Percentiles rank a stretch among this genome's conserved stretches.
phyloP scores from a whole-genome alignment of 768 basidiomycete species.

The Erythrobasidium yunnanense region DNA sequence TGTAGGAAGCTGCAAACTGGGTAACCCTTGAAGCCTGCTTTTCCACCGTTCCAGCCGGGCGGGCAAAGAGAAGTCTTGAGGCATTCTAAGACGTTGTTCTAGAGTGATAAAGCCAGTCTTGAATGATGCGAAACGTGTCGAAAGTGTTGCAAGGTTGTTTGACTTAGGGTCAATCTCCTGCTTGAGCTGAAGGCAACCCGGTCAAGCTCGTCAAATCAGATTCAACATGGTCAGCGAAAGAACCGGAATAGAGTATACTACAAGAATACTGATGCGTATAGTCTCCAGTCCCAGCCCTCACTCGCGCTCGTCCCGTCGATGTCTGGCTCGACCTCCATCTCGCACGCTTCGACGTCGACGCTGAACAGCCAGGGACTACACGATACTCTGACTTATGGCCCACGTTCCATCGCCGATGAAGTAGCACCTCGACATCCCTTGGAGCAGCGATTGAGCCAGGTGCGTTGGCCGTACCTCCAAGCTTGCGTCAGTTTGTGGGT shows the following conservation, averaged over 20 bases:
- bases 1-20: constrained; percentile 82
- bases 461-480: constrained; percentile 43
- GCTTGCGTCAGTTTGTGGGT: constrained; percentile 21
- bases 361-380: constrained; percentile 53
- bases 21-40: constrained; percentile 59
- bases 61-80: neutral
- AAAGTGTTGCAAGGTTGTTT: too few species aligned
- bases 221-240: too few species aligned
- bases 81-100: too few species aligned
- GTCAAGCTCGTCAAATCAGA: too few species aligned
- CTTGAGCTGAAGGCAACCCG: too few species aligned
- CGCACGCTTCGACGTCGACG: constrained; percentile 1
- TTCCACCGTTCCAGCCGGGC: constrained; percentile 42
- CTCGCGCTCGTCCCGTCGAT: constrained; percentile 20
- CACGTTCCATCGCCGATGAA: constrained; percentile 66
- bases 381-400: constrained; percentile 76
- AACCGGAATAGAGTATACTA: too few species aligned
- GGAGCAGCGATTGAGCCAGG: constrained; percentile 64
- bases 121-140: too few species aligned
- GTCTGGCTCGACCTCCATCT: neutral
- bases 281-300: constrained; percentile 16
- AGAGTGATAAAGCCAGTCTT: too few species aligned
- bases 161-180: too few species aligned
- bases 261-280: too few species aligned
- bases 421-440: constrained; percentile 55